Percentiles rank a stretch among this genome's conserved stretches.
phyloP scores from a whole-genome alignment of 2,329 filamentous ascomycete genomes.

The Sarocladiaceae sp. region DNA sequence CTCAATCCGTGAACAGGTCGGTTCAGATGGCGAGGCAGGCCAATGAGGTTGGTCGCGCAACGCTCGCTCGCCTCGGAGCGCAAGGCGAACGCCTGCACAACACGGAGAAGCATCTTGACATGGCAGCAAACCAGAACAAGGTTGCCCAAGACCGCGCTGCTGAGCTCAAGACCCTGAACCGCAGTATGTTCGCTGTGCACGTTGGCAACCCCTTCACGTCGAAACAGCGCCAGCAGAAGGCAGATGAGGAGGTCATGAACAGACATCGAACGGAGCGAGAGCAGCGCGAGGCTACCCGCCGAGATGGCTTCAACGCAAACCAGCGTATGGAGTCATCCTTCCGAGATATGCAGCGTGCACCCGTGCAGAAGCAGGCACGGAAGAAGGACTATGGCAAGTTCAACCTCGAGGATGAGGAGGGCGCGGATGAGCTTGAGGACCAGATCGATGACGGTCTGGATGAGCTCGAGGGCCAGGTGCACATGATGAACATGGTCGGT shows the following conservation, averaged over 20 bases:
- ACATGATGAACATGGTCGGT: constrained; percentile 66
- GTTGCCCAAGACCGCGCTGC: constrained; percentile 73
- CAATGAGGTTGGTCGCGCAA: constrained; percentile 57
- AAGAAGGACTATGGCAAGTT: constrained; percentile 54
- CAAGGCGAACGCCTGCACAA: constrained; percentile 79
- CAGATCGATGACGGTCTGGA: constrained; percentile 53
- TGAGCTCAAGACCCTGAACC: constrained; percentile 78
- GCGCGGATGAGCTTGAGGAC: constrained; percentile 37
- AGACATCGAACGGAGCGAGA: constrained; percentile 61
- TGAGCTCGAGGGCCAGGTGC: constrained; percentile 64
- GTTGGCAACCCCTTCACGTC: constrained; percentile 73
- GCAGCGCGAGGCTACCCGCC: constrained; percentile 56
- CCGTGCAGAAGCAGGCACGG: constrained; percentile 22
- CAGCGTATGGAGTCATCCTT: constrained; percentile 49
- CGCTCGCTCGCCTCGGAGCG: constrained; percentile 64
- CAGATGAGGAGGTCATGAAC: constrained; percentile 63
- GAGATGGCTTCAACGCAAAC: constrained; percentile 42
- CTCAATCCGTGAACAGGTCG: constrained; percentile 31
- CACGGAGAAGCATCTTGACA: constrained; percentile 75
- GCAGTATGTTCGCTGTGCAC: constrained; percentile 85
- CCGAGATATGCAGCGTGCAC: constrained; percentile 28
- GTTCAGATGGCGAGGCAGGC: constrained; percentile 37
- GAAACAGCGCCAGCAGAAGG: constrained; percentile 54
- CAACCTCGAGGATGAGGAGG: constrained; percentile 68
- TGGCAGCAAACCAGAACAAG: constrained; percentile 68